Evolutionary conservation across 2,329 filamentous ascomycete species (phyloP).

Genomic region (Delphinella strobiligena): DNA sequence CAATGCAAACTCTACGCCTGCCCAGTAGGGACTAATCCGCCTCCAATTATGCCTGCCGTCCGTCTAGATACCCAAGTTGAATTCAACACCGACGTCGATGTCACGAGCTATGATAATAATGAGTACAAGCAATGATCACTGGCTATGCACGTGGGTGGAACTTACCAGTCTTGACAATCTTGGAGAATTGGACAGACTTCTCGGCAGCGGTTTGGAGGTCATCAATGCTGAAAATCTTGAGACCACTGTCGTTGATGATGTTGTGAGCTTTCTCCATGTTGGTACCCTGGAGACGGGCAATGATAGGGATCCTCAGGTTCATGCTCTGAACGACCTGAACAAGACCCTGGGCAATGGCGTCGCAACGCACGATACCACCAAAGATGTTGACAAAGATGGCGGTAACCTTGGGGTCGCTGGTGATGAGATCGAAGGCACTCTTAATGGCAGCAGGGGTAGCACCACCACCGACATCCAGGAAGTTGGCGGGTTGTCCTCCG

Average conservation of each 20-base stretch:
- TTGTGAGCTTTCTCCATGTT: constrained; percentile 94
- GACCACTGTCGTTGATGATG: constrained; percentile 86
- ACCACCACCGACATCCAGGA: constrained; percentile 96
- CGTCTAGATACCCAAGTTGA: constrained; percentile 76
- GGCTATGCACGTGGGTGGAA: no score
- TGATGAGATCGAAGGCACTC: constrained; percentile 97
- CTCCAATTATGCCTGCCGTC: constrained; percentile 2
- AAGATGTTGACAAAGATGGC: constrained; percentile 99
- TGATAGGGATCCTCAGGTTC: constrained; percentile 93
- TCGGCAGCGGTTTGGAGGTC: constrained; percentile 94
- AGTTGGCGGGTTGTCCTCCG: constrained; percentile 91
- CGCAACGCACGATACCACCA: constrained; percentile 94
- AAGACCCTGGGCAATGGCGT: constrained; percentile 90
- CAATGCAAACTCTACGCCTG: constrained; percentile 8
- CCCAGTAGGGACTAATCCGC: constrained; percentile 6
- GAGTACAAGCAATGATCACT: no score
- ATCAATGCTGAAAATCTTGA: constrained; percentile 99
- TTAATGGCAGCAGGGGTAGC: constrained; percentile 94
- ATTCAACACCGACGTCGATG: constrained; percentile 94
- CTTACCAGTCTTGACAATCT: constrained; percentile 96
- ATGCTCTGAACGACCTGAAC: constrained; percentile 91
- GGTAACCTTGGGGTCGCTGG: constrained; percentile 92
- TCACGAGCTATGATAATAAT: constrained; percentile 54
- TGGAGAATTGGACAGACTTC: constrained; percentile 97
- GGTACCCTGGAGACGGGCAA: constrained; percentile 93